Evolutionary conservation across 179 eudicot genomes (phyloP).

Genomic region (Spergularia azorica): DNA sequence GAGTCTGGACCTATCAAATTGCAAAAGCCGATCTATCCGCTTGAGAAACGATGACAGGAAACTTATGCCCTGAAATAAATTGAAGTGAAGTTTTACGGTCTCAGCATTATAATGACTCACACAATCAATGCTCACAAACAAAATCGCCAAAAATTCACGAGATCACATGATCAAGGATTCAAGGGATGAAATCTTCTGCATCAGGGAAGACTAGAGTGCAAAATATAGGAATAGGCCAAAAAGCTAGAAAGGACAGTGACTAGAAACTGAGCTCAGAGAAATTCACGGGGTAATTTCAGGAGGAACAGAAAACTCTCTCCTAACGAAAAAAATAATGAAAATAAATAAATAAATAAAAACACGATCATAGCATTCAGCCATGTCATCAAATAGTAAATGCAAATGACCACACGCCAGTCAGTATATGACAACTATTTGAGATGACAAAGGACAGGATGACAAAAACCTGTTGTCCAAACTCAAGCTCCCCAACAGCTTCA

Average conservation of each 20-base stretch:
- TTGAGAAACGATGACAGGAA: conserved; percentile 76
- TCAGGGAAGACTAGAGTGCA: not conserved
- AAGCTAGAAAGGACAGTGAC: too few species aligned
- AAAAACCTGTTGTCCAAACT: conserved; percentile 92
- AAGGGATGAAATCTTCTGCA: not conserved
- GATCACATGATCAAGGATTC: not conserved
- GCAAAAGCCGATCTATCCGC: conserved; percentile 88
- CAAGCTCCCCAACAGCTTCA: conserved; percentile 93
- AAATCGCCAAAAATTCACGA: not conserved
- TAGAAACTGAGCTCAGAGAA: not conserved
- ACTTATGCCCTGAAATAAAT: conserved; percentile 59
- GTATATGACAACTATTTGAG: conserved; percentile 2
- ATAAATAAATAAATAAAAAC: not conserved
- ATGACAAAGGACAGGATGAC: conserved; percentile 7
- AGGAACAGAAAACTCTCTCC: not conserved
- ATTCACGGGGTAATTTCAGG: not conserved
- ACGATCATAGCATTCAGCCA: not conserved
- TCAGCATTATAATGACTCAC: not conserved
- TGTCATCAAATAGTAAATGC: not conserved
- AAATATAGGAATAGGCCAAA: not conserved
- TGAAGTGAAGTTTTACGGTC: conserved; percentile 2
- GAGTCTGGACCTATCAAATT: conserved; percentile 78
- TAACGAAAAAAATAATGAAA: too few species aligned
- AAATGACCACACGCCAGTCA: conserved; percentile 7
- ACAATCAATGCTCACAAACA: not conserved